A percentile compares a stretch with the other conserved stretches of the same genome.
phyloP scores from a whole-genome alignment of 345 rosid genomes.

The Nasturtium officinale region DNA sequence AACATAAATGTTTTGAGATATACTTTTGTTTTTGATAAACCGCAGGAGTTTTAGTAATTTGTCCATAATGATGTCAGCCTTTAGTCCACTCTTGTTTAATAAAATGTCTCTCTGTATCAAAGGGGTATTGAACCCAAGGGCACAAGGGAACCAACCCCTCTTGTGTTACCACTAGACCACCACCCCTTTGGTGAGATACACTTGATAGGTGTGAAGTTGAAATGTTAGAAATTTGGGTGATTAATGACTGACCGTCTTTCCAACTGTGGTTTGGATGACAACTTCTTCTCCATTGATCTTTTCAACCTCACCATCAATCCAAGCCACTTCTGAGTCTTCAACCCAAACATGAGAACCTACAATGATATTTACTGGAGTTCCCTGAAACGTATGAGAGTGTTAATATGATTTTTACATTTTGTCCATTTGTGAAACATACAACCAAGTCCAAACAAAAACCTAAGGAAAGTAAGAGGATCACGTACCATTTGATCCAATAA shows the following conservation, averaged over 20 bases:
- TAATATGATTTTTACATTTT: neutral
- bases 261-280: constrained; percentile 50
- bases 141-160: too few species aligned
- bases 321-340: constrained; percentile 71
- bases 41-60: too few species aligned
- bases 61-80: too few species aligned
- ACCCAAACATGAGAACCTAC: constrained; percentile 94
- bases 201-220: neutral
- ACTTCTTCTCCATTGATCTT: constrained; percentile 71
- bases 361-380: constrained; percentile 76
- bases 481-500: constrained; percentile 54
- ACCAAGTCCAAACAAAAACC: neutral
- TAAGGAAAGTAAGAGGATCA: constrained; percentile 10
- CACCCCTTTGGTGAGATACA: too few species aligned
- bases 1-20: neutral
- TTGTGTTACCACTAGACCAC: too few species aligned
- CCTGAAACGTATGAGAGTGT: constrained; percentile 52
- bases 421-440: neutral
- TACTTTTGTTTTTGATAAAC: too few species aligned
- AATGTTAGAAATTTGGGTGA: neutral
- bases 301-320: constrained; percentile 77
- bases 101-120: too few species aligned
- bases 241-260: constrained; percentile 60
- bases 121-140: too few species aligned
- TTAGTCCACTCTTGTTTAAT: too few species aligned